Percentiles rank a stretch among this genome's conserved stretches.
Conservation (phyloP, 1,284 basidiomycete genomes). For the Lentinus polychrous region DNA sequence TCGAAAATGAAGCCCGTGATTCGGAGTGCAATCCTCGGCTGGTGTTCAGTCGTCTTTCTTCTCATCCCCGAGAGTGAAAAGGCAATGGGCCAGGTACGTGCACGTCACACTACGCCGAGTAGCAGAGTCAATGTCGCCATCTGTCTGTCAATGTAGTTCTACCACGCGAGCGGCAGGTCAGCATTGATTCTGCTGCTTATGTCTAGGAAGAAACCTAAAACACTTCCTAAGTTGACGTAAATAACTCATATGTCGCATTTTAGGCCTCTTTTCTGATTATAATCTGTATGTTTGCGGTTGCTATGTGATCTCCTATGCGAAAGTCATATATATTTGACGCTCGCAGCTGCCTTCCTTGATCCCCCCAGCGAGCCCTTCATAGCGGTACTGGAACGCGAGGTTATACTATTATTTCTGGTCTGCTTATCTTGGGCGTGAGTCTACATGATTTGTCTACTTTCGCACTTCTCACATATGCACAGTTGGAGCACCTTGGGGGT, state of each 20-base stretch:
- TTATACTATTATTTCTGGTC: constrained; percentile 50
- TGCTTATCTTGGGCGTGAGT: constrained; percentile 59
- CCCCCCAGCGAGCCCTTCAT: constrained; percentile 67
- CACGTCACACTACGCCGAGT: too few relatives aligned
- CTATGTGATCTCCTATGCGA: neutral
- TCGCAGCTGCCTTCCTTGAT: constrained; percentile 54
- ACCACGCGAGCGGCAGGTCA: neutral
- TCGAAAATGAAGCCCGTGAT: constrained; percentile 59
- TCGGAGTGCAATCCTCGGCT: constrained; percentile 57
- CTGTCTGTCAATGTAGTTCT: too few relatives aligned
- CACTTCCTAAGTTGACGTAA: neutral
- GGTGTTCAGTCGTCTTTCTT: constrained; percentile 58
- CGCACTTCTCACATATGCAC: constrained; percentile 1
- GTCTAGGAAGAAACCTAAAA: neutral
- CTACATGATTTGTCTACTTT: neutral
- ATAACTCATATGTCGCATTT: neutral
- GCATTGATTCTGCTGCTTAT: neutral
- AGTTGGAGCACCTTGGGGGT: constrained; percentile 69
- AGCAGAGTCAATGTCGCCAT: too few relatives aligned
- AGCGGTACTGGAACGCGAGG: constrained; percentile 62
- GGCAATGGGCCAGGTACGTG: constrained; percentile 53
- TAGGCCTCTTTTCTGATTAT: constrained; percentile 65
- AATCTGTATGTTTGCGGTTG: constrained; percentile 35
- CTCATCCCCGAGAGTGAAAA: constrained; percentile 46
- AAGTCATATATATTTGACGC: neutral